These are phyloP conservation scores for Kuraishia floccosa DNA, from an alignment of 805 yeast species.

Conservation along the genomic window DNA sequence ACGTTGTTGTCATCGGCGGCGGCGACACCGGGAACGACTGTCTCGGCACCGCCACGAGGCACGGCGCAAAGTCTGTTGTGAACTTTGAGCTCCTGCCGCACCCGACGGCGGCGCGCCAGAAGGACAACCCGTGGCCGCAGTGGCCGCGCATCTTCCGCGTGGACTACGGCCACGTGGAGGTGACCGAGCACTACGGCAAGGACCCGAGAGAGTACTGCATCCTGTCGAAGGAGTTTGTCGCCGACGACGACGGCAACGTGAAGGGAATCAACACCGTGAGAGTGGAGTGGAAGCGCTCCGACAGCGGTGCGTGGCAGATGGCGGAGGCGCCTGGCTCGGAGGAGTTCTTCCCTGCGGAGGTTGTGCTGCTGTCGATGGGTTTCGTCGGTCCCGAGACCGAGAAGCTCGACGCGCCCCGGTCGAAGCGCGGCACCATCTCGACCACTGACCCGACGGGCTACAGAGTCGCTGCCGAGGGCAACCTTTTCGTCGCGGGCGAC, in stretches of 20 bases:
- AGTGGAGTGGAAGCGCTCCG: slow-evolving; percentile 96
- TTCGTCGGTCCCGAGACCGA: slow-evolving; percentile 93
- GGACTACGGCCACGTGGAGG: slow-evolving; percentile 96
- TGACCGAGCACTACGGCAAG: slow-evolving; percentile 85
- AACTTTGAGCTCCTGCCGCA: slow-evolving; percentile 92
- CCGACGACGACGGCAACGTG: slow-evolving; percentile 90
- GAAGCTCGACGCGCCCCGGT: slow-evolving; percentile 53
- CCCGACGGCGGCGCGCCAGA: slow-evolving; percentile 78
- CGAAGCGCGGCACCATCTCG: slow-evolving; percentile 77
- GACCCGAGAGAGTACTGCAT: slow-evolving; percentile 97
- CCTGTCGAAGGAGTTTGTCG: slow-evolving; percentile 89
- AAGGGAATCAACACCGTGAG: slow-evolving; percentile 92
- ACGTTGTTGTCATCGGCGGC: slow-evolving; percentile 96
- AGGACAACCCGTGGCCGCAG: slow-evolving; percentile 99
- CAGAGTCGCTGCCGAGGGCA: slow-evolving; percentile 49
- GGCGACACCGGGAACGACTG: slow-evolving; percentile 99
- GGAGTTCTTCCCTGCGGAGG: slow-evolving; percentile 89
- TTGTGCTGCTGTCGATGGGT: slow-evolving; percentile 93
- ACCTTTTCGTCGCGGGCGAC: slow-evolving; percentile 93
- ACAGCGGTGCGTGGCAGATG: slow-evolving; percentile 98
- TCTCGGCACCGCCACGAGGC: slow-evolving; percentile 94
- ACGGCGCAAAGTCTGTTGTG: slow-evolving; percentile 88
- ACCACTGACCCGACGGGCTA: slow-evolving; percentile 54
- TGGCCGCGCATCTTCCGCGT: slow-evolving; percentile 98
- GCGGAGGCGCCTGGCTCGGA: slow-evolving; percentile 93